Conservation (phyloP, 106 monocot genomes). For the Triglochin maritima region DNA sequence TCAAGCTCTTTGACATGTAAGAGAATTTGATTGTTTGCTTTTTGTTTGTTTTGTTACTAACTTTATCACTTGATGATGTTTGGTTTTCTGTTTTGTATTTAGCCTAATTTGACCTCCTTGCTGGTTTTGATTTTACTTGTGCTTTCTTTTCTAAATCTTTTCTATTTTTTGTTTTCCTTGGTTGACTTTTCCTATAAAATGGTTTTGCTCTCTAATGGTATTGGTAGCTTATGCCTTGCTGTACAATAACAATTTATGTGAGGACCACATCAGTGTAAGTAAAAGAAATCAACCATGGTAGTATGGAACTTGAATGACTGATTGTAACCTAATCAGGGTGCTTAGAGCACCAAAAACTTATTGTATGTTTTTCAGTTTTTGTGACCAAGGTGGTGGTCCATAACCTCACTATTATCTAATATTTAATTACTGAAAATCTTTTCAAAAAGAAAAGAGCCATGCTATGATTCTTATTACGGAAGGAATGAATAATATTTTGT, state of each 20-base stretch:
- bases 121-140: not conserved
- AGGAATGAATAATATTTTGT: no score
- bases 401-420: not conserved
- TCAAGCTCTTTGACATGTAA: slow-evolving; percentile 87
- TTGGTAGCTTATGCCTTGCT: no score
- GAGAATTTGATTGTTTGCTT: slow-evolving; percentile 4
- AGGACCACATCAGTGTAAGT: not conserved
- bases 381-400: not conserved
- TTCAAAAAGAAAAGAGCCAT: no score
- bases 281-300: no score
- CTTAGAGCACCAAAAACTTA: not conserved
- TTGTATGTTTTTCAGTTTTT: no score
- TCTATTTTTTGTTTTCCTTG: no score
- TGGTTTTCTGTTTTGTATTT: not conserved
- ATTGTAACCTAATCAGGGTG: no score
- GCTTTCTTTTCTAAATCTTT: not conserved
- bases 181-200: no score
- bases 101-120: not conserved
- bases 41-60: not conserved
- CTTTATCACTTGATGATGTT: not conserved
- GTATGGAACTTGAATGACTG: no score
- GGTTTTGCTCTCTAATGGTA: no score
- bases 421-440: not conserved
- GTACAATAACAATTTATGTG: not conserved
- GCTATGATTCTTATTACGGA: no score